phyloP scores from a whole-genome alignment of 306 rosid species.

The Hippophae tibetana region DNA sequence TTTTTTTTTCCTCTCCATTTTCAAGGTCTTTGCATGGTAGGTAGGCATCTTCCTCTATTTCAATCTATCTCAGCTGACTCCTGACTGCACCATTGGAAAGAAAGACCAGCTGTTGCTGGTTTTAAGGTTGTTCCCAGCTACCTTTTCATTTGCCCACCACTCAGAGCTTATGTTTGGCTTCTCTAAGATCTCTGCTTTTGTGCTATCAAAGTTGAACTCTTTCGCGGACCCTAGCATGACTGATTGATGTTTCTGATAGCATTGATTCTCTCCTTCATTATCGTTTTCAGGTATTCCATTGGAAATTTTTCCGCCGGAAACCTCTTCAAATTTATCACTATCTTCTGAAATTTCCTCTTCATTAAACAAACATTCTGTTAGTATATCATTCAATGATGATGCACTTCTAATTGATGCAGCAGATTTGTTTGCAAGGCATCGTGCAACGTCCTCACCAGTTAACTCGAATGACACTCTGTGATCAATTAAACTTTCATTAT shows the following conservation, averaged over 20 bases:
- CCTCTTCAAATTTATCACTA: conserved; percentile 19
- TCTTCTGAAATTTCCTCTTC: conserved; percentile 30
- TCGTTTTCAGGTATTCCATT: conserved; percentile 29
- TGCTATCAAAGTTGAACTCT: conserved; percentile 81
- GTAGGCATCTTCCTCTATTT: conserved; percentile 20
- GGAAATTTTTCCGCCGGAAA: conserved; percentile 27
- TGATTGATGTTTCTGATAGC: conserved; percentile 56
- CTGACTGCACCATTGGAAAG: conserved; percentile 71
- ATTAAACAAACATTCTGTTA: conserved; percentile 32
- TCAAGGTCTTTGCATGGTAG: conserved; percentile 24
- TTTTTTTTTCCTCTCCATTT: conserved; percentile 13
- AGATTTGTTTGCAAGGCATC: conserved; percentile 75
- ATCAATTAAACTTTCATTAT: conserved; percentile 35
- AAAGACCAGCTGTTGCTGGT: conserved; percentile 59
- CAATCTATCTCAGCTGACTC: conserved; percentile 37
- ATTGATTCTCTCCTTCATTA: conserved; percentile 32
- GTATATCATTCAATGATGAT: conserved; percentile 45
- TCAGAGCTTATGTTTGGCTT: conserved; percentile 46
- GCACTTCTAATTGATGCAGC: conserved; percentile 31
- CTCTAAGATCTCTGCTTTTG: conserved; percentile 46
- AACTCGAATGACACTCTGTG: conserved; percentile 91
- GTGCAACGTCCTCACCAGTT: conserved; percentile 88
- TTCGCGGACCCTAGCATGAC: conserved; percentile 51
- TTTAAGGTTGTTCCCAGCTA: conserved; percentile 45
- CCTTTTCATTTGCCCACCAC: conserved; percentile 75